Evolutionary conservation across 345 rosid genomes (phyloP), one percentile per base, ranked within the genome.

Genomic region (Theobroma cacao): DNA sequence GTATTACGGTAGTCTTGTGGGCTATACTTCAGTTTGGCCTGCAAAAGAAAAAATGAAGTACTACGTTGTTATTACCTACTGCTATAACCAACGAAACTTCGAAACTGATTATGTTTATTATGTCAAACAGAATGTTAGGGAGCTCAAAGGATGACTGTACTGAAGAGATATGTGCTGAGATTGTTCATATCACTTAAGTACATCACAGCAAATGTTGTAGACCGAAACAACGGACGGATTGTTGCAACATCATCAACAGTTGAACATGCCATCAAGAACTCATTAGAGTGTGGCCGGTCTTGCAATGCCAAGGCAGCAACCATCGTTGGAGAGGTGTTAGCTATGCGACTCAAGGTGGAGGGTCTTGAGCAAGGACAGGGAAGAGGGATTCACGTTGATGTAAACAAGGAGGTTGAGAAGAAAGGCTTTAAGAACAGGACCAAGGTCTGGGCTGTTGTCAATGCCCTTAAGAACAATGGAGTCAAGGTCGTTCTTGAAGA

Each of bases 251-350:
- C 98, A 22, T 91, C 94, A 30, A 89, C 97, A 0, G 95, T 92
- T 33, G 95, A 92, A 50, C 96, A 95, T 77, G 82, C 96, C 2
- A 87, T 95, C 74, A 92, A 91, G 79, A 91, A 84, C 82, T 84
- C 93, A 0, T 85, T 90, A 14, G 98, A 91, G 82, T 93, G 97
- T 66, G 91, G 92, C 5, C 91, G 97, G 59, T 84, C 93, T 41
- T 88, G 92, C 85, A 93, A 93, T 76, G 97, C 95, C 56, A 92
- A 95, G 78, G 92, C 98, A 1, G 95, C 98, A 6, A 79, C 88
- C 34, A 85, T 92, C 13, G 90, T 90, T 0, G 95, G 98, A 62
- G 92, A 93, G 84, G 98, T 91, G 81, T 77, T 92, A 80, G 93
- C 95, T 0, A 92, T 93, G 98, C 83, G 91, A 74, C 87, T 92